Conservation (phyloP, 495 filamentous ascomycete species). For the Schizothecium vesticola region DNA sequence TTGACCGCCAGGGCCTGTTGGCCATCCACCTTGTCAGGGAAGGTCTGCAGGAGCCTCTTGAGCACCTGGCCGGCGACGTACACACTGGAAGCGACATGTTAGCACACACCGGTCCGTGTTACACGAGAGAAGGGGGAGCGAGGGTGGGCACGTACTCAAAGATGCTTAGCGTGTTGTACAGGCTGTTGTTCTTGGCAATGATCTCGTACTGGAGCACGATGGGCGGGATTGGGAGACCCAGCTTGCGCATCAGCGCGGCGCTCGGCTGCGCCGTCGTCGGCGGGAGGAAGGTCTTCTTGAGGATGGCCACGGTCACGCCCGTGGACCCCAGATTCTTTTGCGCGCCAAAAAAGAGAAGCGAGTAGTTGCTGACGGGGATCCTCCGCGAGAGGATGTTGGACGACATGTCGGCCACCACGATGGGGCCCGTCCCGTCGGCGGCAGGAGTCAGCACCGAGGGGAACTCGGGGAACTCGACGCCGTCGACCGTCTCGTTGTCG, state of each 20-base stretch:
- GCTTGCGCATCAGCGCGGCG: slow-evolving; percentile 60
- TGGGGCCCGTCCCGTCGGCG: slow-evolving; percentile 51
- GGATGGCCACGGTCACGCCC: slow-evolving; percentile 76
- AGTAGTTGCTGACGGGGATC: slow-evolving; percentile 68
- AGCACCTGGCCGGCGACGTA: slow-evolving; percentile 86
- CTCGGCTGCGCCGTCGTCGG: slow-evolving; percentile 52
- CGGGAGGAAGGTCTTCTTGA: slow-evolving; percentile 70
- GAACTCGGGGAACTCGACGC: slow-evolving; percentile 84
- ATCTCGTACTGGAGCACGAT: slow-evolving; percentile 75
- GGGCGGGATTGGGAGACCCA: slow-evolving; percentile 72
- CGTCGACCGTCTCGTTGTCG: slow-evolving; percentile 92
- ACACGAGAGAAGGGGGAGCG: not conserved
- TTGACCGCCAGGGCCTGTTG: slow-evolving; percentile 63
- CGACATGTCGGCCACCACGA: slow-evolving; percentile 82
- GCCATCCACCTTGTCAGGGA: slow-evolving; percentile 60
- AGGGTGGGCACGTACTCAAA: slow-evolving; percentile 55
- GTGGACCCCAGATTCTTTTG: slow-evolving; percentile 89
- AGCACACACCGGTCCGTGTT: not conserved
- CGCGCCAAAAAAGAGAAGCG: slow-evolving; percentile 72
- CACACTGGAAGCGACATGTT: slow-evolving; percentile 42
- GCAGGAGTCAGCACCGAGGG: slow-evolving; percentile 56
- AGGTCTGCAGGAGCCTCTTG: slow-evolving; percentile 54
- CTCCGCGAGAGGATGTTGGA: slow-evolving; percentile 65
- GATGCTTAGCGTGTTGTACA: slow-evolving; percentile 94
- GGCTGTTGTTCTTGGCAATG: slow-evolving; percentile 77